Conservation (phyloP, 192 early-diverging fungal genomes). For the Entomortierella lignicola region DNA sequence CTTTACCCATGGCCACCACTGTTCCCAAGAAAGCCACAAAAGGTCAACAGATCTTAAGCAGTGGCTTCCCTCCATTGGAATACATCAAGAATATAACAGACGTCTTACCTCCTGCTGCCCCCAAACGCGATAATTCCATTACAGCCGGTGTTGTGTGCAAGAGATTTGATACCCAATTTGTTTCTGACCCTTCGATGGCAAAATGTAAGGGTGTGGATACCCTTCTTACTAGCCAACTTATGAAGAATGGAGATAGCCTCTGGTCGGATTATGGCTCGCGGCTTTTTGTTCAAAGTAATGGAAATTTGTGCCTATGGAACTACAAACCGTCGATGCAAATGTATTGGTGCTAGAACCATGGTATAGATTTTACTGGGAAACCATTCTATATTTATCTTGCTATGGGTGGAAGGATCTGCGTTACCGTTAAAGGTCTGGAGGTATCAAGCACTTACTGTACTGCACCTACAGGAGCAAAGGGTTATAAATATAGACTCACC, state of each 20-base stretch:
- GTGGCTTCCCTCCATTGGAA: too few species aligned
- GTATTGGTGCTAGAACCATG: slow-evolving; percentile 11
- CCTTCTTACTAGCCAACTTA: neutral
- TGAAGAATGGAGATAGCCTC: neutral
- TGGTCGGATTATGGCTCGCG: neutral
- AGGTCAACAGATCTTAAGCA: too few species aligned
- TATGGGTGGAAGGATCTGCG: neutral
- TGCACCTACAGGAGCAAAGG: neutral
- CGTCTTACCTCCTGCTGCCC: too few species aligned
- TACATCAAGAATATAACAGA: too few species aligned
- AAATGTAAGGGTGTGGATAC: neutral
- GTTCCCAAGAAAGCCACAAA: too few species aligned
- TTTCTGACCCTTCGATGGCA: too few species aligned
- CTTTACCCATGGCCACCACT: too few species aligned
- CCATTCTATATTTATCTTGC: neutral
- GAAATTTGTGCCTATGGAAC: neutral
- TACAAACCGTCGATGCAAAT: neutral
- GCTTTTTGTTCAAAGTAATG: neutral
- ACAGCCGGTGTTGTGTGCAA: too few species aligned
- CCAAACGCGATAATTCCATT: too few species aligned
- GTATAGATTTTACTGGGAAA: neutral
- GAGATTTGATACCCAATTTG: too few species aligned
- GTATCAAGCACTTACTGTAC: neutral
- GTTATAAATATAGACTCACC: neutral
- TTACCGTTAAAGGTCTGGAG: neutral